Base-by-base conservation (phyloP, 352 stramenopile species). In the Phytopythium litorale region DNA sequence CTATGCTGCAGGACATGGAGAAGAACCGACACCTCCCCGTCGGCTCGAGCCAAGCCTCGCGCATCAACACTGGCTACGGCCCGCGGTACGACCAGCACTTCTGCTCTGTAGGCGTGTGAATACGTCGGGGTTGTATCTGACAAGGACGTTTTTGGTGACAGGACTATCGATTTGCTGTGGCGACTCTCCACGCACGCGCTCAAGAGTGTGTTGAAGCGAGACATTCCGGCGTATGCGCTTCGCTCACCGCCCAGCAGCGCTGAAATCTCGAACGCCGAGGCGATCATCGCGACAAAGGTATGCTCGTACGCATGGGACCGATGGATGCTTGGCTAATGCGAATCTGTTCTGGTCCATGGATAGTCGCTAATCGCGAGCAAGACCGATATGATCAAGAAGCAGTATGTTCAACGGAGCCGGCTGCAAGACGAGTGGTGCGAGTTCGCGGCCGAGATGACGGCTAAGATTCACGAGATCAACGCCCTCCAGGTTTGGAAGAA, bases 161-260 rank as follows among this genome's bases (percentile, higher is more conserved):
- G 78, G 13, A 67, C 83, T 1, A 64, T 88, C 2, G 78, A 88
- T 62, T 60, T 88, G 21, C 40, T 88, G 12, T 88, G 78, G 78
- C 65, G 78, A 18, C 16, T 88, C 7, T 78, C 75, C 19, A 87
- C 68, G 9, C 57, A 80, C 12, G 73, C 63, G 2, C 53, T 87
- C 49, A 79, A 79, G 65, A 55, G 33, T 13, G 40, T 65, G 28
- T 8, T 84, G 4, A 49, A 52, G 19, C 63, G 58, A 0, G 62
- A 78, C 30, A 64, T 69, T 37, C n/a, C 60, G 9, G 23, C 13
- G 18, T 55, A 62, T 21, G 64, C 69, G 46, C 51, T 68, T 15
- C 30, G 63, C 6, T 23, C 59, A 3, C 25, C 66, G 13, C 37
- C 52, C 11, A 53, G 9, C 7, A 28, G 42, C 12, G 50, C 49